Evolutionary conservation across 306 rosid species (phyloP).

Genomic region (Cotoneaster glaucophyllus): DNA sequence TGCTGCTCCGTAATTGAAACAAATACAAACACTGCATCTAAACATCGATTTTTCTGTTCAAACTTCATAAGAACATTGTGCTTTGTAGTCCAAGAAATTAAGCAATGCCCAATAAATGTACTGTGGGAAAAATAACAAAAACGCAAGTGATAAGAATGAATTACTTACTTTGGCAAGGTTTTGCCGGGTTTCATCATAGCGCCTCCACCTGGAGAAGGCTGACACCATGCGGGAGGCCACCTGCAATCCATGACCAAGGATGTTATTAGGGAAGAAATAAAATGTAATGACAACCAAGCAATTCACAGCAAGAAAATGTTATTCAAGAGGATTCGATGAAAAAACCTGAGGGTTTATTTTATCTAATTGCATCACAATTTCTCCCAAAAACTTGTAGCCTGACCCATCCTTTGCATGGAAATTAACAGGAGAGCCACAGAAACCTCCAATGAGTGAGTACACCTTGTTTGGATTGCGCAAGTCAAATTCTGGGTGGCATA

Average conservation of each 20-base stretch:
- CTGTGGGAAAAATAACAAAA: too few relatives aligned
- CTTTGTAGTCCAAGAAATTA: background rate
- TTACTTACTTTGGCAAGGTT: slow-evolving; percentile 65
- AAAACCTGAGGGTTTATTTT: slow-evolving; percentile 85
- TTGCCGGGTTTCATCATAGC: slow-evolving; percentile 79
- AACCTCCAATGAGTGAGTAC: slow-evolving; percentile 91
- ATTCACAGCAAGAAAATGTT: background rate
- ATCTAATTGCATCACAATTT: slow-evolving; percentile 71
- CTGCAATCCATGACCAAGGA: slow-evolving; percentile 27
- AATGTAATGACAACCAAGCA: background rate
- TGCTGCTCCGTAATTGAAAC: background rate
- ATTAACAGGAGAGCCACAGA: slow-evolving; percentile 81
- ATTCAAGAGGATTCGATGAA: background rate
- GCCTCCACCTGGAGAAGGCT: slow-evolving; percentile 93
- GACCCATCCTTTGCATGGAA: slow-evolving; percentile 95
- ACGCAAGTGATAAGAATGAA: background rate
- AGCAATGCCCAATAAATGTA: background rate
- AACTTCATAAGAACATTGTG: background rate
- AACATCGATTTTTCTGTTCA: background rate
- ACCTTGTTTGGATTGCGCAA: slow-evolving; percentile 95
- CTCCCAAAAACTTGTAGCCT: slow-evolving; percentile 89
- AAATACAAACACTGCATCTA: background rate
- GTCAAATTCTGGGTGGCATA: slow-evolving; percentile 84
- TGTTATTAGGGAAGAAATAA: background rate
- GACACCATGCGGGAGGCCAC: slow-evolving; percentile 98